phyloP scores from a whole-genome alignment of 192 early-diverging fungal genomes.

The Coemansia pectinata region DNA sequence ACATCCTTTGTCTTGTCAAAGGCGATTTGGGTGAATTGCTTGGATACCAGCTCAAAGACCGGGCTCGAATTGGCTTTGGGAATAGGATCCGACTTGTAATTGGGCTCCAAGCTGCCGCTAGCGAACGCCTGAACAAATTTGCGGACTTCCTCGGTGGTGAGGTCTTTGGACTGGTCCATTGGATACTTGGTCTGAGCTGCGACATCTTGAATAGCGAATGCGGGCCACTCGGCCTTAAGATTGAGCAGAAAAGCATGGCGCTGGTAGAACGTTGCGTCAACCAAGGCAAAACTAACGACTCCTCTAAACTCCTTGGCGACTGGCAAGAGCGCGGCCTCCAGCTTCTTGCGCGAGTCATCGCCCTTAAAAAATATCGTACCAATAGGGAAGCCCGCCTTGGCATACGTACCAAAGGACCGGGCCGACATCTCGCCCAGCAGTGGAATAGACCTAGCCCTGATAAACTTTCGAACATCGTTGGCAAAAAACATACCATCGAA shows the following conservation, averaged over 20 bases:
- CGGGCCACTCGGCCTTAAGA: conserved; percentile 87
- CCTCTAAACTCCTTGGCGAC: conserved; percentile 81
- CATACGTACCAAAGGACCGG: conserved; percentile 83
- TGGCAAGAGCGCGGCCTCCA: conserved; percentile 59
- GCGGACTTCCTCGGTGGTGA: conserved; percentile 62
- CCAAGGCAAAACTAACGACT: conserved; percentile 83
- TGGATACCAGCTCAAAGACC: conserved; percentile 87
- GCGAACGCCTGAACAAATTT: conserved; percentile 63
- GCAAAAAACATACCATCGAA: conserved; percentile 61
- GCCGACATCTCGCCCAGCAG: conserved; percentile 87
- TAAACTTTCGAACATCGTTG: conserved; percentile 61
- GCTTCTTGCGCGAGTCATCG: conserved; percentile 59
- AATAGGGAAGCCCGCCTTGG: conserved; percentile 78
- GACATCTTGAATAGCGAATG: conserved; percentile 86
- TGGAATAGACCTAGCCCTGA: conserved; percentile 78
- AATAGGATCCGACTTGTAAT: conserved; percentile 75
- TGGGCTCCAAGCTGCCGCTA: conserved; percentile 66
- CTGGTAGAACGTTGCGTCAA: conserved; percentile 82
- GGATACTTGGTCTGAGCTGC: conserved; percentile 77
- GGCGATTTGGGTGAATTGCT: conserved; percentile 78
- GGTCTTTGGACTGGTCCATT: conserved; percentile 63
- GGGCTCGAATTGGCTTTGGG: conserved; percentile 80
- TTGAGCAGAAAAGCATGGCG: conserved; percentile 79
- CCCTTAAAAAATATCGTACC: conserved; percentile 80
- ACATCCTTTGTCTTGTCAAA: conserved; percentile 85